These are phyloP conservation scores for Wickerhamomyces alni DNA, from an alignment of 805 yeast species.

Conservation along the genomic window DNA sequence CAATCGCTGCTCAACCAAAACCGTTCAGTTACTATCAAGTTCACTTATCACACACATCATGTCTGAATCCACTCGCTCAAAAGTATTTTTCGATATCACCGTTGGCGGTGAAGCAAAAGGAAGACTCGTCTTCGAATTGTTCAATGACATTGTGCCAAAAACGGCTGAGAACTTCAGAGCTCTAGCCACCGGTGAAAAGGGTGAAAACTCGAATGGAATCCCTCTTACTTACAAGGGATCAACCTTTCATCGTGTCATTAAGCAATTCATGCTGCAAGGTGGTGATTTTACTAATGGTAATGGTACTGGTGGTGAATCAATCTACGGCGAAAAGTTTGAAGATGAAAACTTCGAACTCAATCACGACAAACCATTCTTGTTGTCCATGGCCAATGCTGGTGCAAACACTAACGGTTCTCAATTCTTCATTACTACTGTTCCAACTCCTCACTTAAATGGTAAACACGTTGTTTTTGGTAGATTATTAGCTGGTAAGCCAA, in stretches of 20 bases:
- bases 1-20: too few species aligned
- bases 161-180: constrained; percentile 89
- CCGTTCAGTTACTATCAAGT: too few species aligned
- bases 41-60: constrained; percentile 1
- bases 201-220: constrained; percentile 52
- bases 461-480: constrained; percentile 96
- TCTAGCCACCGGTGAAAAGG: constrained; percentile 85
- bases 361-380: constrained; percentile 80
- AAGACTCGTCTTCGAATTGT: constrained; percentile 72
- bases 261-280: constrained; percentile 89
- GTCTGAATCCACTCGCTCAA: constrained; percentile 30
- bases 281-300: constrained; percentile 78
- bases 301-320: constrained; percentile 80
- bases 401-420: constrained; percentile 95
- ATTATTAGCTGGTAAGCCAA: constrained; percentile 74
- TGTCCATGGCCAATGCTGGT: constrained; percentile 97
- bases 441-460: constrained; percentile 91
- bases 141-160: constrained; percentile 69
- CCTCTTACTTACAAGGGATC: constrained; percentile 76
- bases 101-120: constrained; percentile 69
- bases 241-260: constrained; percentile 89
- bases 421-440: constrained; percentile 87
- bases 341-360: constrained; percentile 78
- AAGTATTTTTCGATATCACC: constrained; percentile 73
- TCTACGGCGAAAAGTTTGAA: constrained; percentile 80